Evolutionary conservation across 257 asterid species (phyloP).

Genomic region (Prunella vulgaris): DNA sequence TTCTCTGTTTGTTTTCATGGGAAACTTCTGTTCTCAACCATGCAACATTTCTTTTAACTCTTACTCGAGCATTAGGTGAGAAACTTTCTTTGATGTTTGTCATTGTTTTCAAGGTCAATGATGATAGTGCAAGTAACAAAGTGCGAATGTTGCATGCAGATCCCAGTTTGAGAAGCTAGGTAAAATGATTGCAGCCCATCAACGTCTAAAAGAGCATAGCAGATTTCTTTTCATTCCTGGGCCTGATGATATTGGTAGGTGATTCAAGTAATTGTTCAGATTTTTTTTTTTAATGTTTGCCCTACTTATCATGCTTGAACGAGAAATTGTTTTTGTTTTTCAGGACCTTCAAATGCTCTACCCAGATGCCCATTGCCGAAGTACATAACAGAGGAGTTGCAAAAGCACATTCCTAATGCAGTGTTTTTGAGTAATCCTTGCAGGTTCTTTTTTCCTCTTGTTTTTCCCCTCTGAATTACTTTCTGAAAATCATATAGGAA

Average conservation of each 20-base stretch:
- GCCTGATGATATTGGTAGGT: slow-evolving; percentile 98
- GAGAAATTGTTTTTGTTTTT: slow-evolving; percentile 9
- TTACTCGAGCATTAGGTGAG: slow-evolving; percentile 72
- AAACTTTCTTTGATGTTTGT: slow-evolving; percentile 18
- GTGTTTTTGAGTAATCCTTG: slow-evolving; percentile 86
- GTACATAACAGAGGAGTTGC: slow-evolving; percentile 80
- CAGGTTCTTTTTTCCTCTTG: slow-evolving; percentile 45
- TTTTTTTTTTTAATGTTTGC: slow-evolving; percentile 15
- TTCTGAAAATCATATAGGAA: slow-evolving; percentile 1
- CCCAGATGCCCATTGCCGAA: slow-evolving; percentile 84
- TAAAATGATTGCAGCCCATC: slow-evolving; percentile 69
- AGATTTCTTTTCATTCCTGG: slow-evolving; percentile 93
- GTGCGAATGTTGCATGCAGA: slow-evolving; percentile 36
- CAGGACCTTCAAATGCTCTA: slow-evolving; percentile 88
- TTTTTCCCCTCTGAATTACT: slow-evolving; percentile 2
- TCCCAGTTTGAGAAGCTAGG: slow-evolving; percentile 89
- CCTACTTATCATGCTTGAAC: slow-evolving; percentile 9
- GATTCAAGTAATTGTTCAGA: slow-evolving; percentile 23
- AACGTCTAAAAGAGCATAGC: slow-evolving; percentile 64
- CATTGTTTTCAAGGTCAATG: slow-evolving; percentile 17
- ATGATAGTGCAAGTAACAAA: slow-evolving; percentile 15
- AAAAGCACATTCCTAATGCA: slow-evolving; percentile 63
- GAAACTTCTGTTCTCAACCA: slow-evolving; percentile 91
- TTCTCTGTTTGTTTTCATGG: slow-evolving; percentile 93
- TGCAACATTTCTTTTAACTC: slow-evolving; percentile 86